Evolutionary conservation across 2,329 filamentous ascomycete genomes (phyloP).

Genomic region (Thelonectria discophora): DNA sequence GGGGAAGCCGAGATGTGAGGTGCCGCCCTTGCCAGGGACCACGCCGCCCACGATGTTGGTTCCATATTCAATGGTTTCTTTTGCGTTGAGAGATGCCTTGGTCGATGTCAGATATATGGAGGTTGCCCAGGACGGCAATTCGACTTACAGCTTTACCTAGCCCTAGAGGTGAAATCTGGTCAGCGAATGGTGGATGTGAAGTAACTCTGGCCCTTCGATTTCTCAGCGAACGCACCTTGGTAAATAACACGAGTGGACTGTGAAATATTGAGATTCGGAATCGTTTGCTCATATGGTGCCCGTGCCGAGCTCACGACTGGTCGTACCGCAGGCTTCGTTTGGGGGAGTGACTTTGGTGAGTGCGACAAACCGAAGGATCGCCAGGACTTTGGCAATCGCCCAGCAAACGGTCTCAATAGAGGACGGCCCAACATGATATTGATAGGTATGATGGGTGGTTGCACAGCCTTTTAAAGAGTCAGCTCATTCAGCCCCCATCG

Average conservation of each 20-base stretch:
- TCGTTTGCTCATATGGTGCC: conserved; percentile 10
- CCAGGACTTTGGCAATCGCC: too few species aligned
- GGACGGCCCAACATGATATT: too few species aligned
- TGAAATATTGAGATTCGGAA: conserved; percentile 18
- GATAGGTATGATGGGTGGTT: too few species aligned
- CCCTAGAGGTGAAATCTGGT: conserved; percentile 36
- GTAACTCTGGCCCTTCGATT: background rate
- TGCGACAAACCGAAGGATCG: background rate
- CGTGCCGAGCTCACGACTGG: background rate
- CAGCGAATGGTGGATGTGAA: background rate
- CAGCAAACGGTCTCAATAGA: too few species aligned
- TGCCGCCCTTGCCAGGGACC: conserved; percentile 48
- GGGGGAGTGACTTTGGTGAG: background rate
- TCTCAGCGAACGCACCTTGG: conserved; percentile 9
- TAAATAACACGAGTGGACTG: conserved; percentile 18
- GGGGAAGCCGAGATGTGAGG: conserved; percentile 46
- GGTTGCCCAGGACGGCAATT: background rate
- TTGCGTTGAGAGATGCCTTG: conserved; percentile 50
- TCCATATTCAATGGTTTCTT: conserved; percentile 51
- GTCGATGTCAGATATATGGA: background rate
- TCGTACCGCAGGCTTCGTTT: background rate
- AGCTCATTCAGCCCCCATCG: too few species aligned
- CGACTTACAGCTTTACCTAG: conserved; percentile 49
- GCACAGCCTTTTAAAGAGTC: too few species aligned
- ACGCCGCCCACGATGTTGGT: conserved; percentile 51